These are phyloP conservation scores for Ophiostoma angusticollis DNA, from an alignment of 2,329 filamentous ascomycete species.

Conservation along the genomic window DNA sequence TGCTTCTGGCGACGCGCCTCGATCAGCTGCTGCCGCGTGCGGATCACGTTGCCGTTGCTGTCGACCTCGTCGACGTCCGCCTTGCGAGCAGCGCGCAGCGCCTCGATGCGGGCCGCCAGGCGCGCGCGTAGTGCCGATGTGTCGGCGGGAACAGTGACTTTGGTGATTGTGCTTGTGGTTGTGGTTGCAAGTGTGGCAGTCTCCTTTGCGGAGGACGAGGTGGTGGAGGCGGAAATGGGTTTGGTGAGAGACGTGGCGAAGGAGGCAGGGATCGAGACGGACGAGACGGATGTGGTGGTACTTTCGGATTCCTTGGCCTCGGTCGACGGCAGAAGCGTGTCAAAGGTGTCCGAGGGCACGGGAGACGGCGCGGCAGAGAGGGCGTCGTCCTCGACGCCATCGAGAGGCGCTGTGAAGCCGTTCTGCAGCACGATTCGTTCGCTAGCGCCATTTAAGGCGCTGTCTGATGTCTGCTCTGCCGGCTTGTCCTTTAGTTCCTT, in stretches of 20 bases:
- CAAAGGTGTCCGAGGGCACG: conserved; percentile 48
- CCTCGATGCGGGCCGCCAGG: conserved; percentile 70
- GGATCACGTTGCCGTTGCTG: conserved; percentile 68
- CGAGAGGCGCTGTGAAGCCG: conserved; percentile 34
- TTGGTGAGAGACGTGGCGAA: conserved; percentile 18
- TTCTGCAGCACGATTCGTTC: no score
- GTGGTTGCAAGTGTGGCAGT: neutral
- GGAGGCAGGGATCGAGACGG: conserved; percentile 4
- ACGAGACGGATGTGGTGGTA: conserved; percentile 17
- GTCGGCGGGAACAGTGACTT: conserved; percentile 39
- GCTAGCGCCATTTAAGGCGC: no score
- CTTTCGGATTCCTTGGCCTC: conserved; percentile 33
- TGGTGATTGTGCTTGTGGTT: neutral
- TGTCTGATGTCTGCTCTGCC: conserved; percentile 24
- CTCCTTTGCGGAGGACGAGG: neutral
- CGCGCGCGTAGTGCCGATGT: conserved; percentile 65
- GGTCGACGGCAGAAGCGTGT: conserved; percentile 32
- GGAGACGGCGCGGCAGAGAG: conserved; percentile 21
- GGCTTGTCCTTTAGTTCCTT: conserved; percentile 4
- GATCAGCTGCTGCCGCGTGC: conserved; percentile 82
- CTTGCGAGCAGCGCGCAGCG: conserved; percentile 72
- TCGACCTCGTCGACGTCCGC: conserved; percentile 40
- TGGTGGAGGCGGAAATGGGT: neutral
- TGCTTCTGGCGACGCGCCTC: conserved; percentile 81
- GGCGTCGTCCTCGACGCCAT: conserved; percentile 32